These are phyloP conservation scores for Verbascum thapsus DNA, from an alignment of 257 asterid genomes.

Conservation along the genomic window DNA sequence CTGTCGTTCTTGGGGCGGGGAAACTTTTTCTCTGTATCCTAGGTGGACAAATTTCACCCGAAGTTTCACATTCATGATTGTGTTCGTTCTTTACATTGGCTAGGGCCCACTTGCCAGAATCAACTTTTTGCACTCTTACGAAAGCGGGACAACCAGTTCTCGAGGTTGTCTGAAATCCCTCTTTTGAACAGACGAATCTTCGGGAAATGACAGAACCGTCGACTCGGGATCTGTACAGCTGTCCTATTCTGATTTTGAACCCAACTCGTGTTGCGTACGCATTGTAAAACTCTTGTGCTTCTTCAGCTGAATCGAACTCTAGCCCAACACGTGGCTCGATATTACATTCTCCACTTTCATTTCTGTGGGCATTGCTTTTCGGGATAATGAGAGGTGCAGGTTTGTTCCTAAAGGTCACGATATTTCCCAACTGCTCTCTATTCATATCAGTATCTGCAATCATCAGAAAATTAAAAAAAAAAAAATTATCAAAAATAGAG, in stretches of 20 bases:
- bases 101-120: slow-evolving; percentile 87
- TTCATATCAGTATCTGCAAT: slow-evolving; percentile 71
- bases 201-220: slow-evolving; percentile 89
- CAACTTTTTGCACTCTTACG: slow-evolving; percentile 78
- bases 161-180: slow-evolving; percentile 87
- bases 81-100: slow-evolving; percentile 85
- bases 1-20: slow-evolving; percentile 63
- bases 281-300: slow-evolving; percentile 83
- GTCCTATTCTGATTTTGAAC: slow-evolving; percentile 89
- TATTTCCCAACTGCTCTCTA: slow-evolving; percentile 57
- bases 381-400: slow-evolving; percentile 47
- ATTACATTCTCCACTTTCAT: slow-evolving; percentile 60
- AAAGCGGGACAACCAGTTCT: slow-evolving; percentile 94
- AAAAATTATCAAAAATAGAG: slow-evolving; percentile 1
- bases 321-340: slow-evolving; percentile 75
- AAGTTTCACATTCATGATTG: slow-evolving; percentile 70
- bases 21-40: slow-evolving; percentile 57
- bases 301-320: slow-evolving; percentile 86
- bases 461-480: neutral
- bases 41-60: slow-evolving; percentile 69
- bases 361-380: slow-evolving; percentile 50
- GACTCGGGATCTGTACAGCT: slow-evolving; percentile 80
- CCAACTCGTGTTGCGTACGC: slow-evolving; percentile 70
- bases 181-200: slow-evolving; percentile 89
- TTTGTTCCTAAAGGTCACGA: slow-evolving; percentile 68